phyloP scores from a whole-genome alignment of 139 green algal genomes.

The Chlamydomonas schloesseri region DNA sequence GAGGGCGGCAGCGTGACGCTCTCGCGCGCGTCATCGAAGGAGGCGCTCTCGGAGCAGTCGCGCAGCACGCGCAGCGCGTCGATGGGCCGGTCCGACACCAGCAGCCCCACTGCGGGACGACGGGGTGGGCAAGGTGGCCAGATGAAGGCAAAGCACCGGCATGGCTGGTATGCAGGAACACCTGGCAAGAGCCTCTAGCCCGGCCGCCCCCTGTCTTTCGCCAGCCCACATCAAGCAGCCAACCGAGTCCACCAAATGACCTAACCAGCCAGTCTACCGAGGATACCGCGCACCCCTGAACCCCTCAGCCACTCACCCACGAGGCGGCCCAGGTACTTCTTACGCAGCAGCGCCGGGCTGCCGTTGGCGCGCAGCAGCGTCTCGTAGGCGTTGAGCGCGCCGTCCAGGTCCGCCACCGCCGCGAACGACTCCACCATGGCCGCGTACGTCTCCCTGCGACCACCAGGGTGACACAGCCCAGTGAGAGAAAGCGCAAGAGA shows the following conservation, averaged over 20 bases:
- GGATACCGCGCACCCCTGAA: no score
- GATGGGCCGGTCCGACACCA: conserved; percentile 13
- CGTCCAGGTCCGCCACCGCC: conserved; percentile 16
- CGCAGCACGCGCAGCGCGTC: conserved; percentile 27
- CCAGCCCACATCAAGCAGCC: no score
- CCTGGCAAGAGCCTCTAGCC: no score
- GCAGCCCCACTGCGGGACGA: conserved; percentile 17
- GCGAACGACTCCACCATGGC: conserved; percentile 26
- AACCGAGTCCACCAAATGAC: no score
- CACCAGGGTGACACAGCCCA: no score
- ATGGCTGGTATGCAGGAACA: no score
- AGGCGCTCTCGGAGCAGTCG: conserved; percentile 12
- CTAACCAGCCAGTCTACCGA: no score
- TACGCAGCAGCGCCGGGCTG: conserved; percentile 1
- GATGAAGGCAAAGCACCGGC: no score
- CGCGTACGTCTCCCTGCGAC: conserved; percentile 23
- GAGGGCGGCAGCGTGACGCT: conserved; percentile 6
- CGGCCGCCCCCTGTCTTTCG: no score
- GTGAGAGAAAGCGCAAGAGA: no score
- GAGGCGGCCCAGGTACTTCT: conserved; percentile 14
- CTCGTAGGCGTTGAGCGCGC: conserved; percentile 21
- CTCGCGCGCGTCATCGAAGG: conserved; percentile 6
- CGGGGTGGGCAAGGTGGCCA: neutral
- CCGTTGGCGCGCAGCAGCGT: conserved; percentile 5
- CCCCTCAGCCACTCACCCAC: conserved; percentile 33